These are phyloP conservation scores for Acer campestre DNA, from an alignment of 345 rosid genomes.

Conservation along the genomic window DNA sequence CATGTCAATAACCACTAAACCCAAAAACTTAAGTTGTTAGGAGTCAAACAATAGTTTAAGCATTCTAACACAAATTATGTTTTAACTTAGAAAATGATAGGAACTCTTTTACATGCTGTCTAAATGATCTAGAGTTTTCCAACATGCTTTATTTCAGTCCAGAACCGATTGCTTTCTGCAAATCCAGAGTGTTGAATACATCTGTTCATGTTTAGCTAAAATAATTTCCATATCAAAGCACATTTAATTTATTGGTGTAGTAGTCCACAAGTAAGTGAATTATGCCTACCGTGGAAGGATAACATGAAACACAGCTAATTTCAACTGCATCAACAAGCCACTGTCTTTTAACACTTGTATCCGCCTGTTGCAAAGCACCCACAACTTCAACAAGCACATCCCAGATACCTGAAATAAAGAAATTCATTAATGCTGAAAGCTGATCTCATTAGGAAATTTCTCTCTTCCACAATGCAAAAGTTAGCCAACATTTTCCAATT, in stretches of 20 bases:
- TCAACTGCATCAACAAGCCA: slow-evolving; percentile 85
- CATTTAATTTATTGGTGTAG: neutral
- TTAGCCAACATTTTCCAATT: neutral
- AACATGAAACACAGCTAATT: slow-evolving; percentile 76
- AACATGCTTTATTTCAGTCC: neutral
- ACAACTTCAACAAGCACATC: slow-evolving; percentile 65
- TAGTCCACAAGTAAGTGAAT: neutral
- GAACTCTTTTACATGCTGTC: neutral
- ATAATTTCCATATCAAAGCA: neutral
- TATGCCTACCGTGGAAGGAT: slow-evolving; percentile 79
- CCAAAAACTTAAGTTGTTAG: neutral
- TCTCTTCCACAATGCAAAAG: neutral
- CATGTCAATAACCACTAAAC: no score
- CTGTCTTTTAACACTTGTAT: slow-evolving; percentile 72
- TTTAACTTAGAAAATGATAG: neutral
- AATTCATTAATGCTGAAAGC: slow-evolving; percentile 7
- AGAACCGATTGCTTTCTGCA: neutral
- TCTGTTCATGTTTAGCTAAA: neutral
- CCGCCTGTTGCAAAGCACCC: slow-evolving; percentile 66
- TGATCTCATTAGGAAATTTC: neutral
- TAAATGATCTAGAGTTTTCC: neutral
- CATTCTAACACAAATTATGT: neutral
- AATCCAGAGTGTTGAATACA: neutral
- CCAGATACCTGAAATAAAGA: slow-evolving; percentile 65
- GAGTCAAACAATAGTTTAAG: neutral